A percentile compares a stretch with the other conserved stretches of the same genome.
These are phyloP conservation scores for Calocybe cyanea DNA, from an alignment of 768 basidiomycete species.

Conservation along the genomic window DNA sequence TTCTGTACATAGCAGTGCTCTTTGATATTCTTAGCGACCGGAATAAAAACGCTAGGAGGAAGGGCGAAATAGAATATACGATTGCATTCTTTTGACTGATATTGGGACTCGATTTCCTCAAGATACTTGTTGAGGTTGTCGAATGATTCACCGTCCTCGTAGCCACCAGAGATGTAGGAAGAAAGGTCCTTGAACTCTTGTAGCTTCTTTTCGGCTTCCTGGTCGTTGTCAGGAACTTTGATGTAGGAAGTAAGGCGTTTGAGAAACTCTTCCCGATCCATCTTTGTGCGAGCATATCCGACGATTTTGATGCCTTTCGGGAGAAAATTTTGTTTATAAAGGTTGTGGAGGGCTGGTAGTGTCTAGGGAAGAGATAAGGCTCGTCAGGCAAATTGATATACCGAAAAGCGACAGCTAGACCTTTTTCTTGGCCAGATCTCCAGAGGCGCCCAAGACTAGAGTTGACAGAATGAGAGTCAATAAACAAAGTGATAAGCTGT, in stretches of 20 bases:
- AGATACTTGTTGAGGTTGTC: conserved; percentile 72
- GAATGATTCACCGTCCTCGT: conserved; percentile 83
- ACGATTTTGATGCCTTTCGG: conserved; percentile 86
- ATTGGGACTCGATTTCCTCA: conserved; percentile 70
- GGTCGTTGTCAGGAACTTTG: conserved; percentile 68
- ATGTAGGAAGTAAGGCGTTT: conserved; percentile 83
- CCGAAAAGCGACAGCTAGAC: conserved; percentile 30
- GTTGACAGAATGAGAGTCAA: conserved; percentile 13
- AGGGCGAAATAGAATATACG: conserved; percentile 97
- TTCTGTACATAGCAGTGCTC: conserved; percentile 70
- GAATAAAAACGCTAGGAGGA: conserved; percentile 93
- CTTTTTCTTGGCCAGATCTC: conserved; percentile 99
- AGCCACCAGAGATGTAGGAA: conserved; percentile 82
- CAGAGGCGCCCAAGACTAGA: conserved; percentile 92
- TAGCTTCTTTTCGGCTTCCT: conserved; percentile 54
- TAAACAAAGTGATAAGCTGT: conserved; percentile 6
- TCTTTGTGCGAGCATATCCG: conserved; percentile 96
- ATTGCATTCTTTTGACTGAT: conserved; percentile 61
- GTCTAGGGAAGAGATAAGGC: conserved; percentile 52
- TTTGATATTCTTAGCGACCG: conserved; percentile 81
- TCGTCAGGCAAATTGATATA: conserved; percentile 6
- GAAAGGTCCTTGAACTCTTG: conserved; percentile 81
- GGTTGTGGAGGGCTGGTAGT: conserved; percentile 89
- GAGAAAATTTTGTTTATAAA: conserved; percentile 77
- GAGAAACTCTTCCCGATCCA: conserved; percentile 81